Percentiles rank a stretch among this genome's conserved stretches.
Evolutionary conservation across 176 grass and related monocot species (phyloP).

Genomic region (Tillandsia leiboldiana): DNA sequence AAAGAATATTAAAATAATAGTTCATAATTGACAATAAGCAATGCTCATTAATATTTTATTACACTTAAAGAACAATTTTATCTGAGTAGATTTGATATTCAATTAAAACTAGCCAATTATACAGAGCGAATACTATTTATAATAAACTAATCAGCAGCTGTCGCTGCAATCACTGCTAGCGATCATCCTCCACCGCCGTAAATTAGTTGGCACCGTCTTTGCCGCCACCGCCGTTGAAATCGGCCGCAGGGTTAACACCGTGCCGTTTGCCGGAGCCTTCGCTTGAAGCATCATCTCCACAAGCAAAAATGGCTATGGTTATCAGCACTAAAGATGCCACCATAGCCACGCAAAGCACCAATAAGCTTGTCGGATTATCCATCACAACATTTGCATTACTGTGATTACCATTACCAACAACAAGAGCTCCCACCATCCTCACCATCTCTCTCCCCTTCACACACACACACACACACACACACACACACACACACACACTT

Average conservation of each 20-base stretch:
- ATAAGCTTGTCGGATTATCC: background rate
- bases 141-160: background rate
- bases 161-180: background rate
- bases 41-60: no score
- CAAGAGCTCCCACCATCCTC: background rate
- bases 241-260: background rate
- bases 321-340: constrained; percentile 1
- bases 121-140: no score
- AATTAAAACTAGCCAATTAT: no score
- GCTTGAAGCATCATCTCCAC: background rate
- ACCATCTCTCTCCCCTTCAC: background rate
- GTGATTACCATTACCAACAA: background rate
- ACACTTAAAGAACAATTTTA: no score
- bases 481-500: background rate
- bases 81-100: no score
- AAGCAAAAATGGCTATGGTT: background rate
- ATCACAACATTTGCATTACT: background rate
- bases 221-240: background rate
- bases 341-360: background rate
- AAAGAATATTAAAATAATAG: no score
- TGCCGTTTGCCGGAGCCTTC: background rate
- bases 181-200: background rate
- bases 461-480: no score
- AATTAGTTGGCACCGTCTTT: background rate
- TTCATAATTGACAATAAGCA: no score